Evolutionary conservation across 2,329 filamentous ascomycete species (phyloP), one percentile per base, ranked within the genome.

Genomic region (Alternaria consortialis): DNA sequence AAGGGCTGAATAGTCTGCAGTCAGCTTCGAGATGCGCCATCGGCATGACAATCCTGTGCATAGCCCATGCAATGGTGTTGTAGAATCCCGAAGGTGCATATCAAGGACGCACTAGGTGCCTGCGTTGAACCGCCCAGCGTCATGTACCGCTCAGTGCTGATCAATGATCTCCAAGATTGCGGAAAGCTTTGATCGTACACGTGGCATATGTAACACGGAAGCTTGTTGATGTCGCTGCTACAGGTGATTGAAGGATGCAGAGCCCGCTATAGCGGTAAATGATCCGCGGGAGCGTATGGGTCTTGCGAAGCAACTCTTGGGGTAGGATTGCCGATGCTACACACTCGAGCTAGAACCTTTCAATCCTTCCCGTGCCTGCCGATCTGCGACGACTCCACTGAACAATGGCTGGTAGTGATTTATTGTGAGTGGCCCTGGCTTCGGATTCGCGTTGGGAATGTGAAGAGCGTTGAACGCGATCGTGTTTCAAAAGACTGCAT

Each of bases 121-220:
- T 48, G 15, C 13, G 11, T 34, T 25, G 12, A 2, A 9, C 46
- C 46, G 9, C 31, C 3, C 7, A n/a, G 20, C 29, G 29, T 23
- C 13, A 3, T 48, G 46, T 13, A 48, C 25, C 17, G 17, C 17
- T 32, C 7, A 4, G 23, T 31, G 46, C 46, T 48, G 31, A 48
- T 25, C 46, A 25, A 25, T 36, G 46, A 48, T 48, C 46, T 34
- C 29, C 31, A 25, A 9, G 40, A 53, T 17, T 17, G 50, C 27
- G 40, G 17, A 15, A 37, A 23, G 17, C 20, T 13, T 12, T 32
- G 25, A 52, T 31, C 39, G 25, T 31, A 58, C 48, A 58, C 48
- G 56, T 58, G 56, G 40, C 40, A 47, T 39, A 32, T 52, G 56
- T 32, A 53, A 58, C 27, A 46, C 15, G 20, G 27, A 32, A 23